phyloP scores from a whole-genome alignment of 352 stramenopile species.

The Thalassiosira hispida region DNA sequence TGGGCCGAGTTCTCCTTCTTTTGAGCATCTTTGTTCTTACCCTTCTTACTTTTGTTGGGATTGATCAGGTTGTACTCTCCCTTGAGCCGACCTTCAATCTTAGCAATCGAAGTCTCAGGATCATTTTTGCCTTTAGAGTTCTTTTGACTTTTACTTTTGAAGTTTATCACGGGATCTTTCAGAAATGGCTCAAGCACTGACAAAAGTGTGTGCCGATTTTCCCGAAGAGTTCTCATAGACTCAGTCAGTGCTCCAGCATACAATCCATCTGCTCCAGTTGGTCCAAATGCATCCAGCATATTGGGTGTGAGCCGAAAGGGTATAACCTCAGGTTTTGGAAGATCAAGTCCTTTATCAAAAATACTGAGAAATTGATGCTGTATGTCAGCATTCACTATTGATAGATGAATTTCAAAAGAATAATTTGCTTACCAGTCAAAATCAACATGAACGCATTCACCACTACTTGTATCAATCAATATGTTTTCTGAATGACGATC shows the following conservation, averaged over 20 bases:
- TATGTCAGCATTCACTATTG: background rate
- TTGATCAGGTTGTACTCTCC: constrained; percentile 86
- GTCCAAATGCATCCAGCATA: constrained; percentile 99
- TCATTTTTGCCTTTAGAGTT: constrained; percentile 49
- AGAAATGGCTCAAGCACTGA: constrained; percentile 99
- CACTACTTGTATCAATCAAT: constrained; percentile 95
- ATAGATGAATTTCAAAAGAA: background rate
- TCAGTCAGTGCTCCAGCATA: constrained; percentile 93
- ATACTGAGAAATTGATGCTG: constrained; percentile 83
- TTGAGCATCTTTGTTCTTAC: constrained; percentile 32
- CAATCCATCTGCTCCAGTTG: constrained; percentile 94
- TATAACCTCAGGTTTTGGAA: constrained; percentile 97
- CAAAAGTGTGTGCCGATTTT: constrained; percentile 96
- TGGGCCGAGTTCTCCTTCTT: constrained; percentile 59
- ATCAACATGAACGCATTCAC: constrained; percentile 99
- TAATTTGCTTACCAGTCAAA: constrained; percentile 89
- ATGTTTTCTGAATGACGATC: constrained; percentile 99
- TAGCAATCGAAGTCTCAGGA: constrained; percentile 71
- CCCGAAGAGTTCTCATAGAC: constrained; percentile 88
- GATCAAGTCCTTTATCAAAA: constrained; percentile 99
- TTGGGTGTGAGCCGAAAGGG: constrained; percentile 99
- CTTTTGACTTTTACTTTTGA: constrained; percentile 76
- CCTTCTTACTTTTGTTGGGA: constrained; percentile 79
- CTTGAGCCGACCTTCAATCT: constrained; percentile 80
- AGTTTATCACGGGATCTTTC: constrained; percentile 94